These are phyloP conservation scores for Pyrrhoderma lamaoense DNA, from an alignment of 1,284 basidiomycete genomes.

Conservation along the genomic window DNA sequence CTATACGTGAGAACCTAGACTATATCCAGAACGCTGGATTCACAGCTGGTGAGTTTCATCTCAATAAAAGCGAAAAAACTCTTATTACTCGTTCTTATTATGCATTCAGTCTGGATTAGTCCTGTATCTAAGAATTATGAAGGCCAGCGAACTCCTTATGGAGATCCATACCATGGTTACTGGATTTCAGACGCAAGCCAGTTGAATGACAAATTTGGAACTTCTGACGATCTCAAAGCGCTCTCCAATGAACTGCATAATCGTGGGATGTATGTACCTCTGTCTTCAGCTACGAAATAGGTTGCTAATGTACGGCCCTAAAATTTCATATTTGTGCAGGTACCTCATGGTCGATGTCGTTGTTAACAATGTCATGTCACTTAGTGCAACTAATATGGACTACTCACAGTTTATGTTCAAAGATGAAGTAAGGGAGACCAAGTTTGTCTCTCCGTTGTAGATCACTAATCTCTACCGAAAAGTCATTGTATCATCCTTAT, in stretches of 20 bases:
- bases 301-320: neutral
- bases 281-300: neutral
- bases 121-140: constrained; percentile 66
- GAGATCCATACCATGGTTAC: constrained; percentile 65
- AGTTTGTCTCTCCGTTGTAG: neutral
- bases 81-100: constrained; percentile 13
- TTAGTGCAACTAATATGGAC: constrained; percentile 43
- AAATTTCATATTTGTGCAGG: constrained; percentile 26
- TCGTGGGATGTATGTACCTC: constrained; percentile 49
- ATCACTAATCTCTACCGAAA: neutral
- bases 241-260: constrained; percentile 58
- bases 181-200: constrained; percentile 58
- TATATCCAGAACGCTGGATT: constrained; percentile 75
- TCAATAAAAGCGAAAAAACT: constrained; percentile 6
- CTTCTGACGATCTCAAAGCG: constrained; percentile 58
- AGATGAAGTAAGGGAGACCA: constrained; percentile 28
- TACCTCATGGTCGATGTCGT: constrained; percentile 77
- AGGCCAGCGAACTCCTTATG: constrained; percentile 55
- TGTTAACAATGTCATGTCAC: constrained; percentile 66
- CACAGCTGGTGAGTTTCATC: constrained; percentile 53
- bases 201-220: constrained; percentile 65
- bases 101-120: constrained; percentile 49
- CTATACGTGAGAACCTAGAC: constrained; percentile 65
- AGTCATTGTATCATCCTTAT: constrained; percentile 56
- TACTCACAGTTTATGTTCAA: constrained; percentile 57